Percentiles rank a stretch among this genome's conserved stretches.
Evolutionary conservation across 768 basidiomycete genomes (phyloP).

Genomic region (Dacryopinax primogenitus): DNA sequence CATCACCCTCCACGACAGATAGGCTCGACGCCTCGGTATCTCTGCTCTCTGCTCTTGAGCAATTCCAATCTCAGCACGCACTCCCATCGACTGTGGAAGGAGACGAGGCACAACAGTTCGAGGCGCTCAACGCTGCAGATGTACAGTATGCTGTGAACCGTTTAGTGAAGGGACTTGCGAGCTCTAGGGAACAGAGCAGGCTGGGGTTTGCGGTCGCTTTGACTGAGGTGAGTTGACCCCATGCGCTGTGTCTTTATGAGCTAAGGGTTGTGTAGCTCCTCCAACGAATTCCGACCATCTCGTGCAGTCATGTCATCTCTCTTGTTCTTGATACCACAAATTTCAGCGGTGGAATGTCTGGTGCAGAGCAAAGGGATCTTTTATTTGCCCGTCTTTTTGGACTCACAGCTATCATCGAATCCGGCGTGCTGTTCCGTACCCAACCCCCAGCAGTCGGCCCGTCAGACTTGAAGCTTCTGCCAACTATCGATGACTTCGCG

Average conservation of each 20-base stretch:
- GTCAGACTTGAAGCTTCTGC: slow-evolving; percentile 22
- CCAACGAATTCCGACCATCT: slow-evolving; percentile 61
- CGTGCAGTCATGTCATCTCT: slow-evolving; percentile 61
- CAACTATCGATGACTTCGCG: slow-evolving; percentile 44
- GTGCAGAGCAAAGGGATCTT: slow-evolving; percentile 85
- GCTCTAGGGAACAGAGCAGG: slow-evolving; percentile 83
- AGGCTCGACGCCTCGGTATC: slow-evolving; percentile 77
- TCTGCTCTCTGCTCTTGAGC: slow-evolving; percentile 65
- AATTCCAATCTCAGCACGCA: slow-evolving; percentile 55
- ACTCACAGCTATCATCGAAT: slow-evolving; percentile 69
- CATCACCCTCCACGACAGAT: slow-evolving; percentile 64
- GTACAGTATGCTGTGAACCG: slow-evolving; percentile 84
- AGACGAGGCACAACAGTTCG: slow-evolving; percentile 26
- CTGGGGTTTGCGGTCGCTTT: slow-evolving; percentile 92
- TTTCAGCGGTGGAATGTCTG: slow-evolving; percentile 60
- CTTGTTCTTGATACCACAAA: slow-evolving; percentile 62
- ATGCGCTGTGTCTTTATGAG: slow-evolving; percentile 10
- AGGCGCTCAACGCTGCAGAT: slow-evolving; percentile 70
- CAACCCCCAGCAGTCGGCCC: slow-evolving; percentile 25
- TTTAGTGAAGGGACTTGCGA: slow-evolving; percentile 76
- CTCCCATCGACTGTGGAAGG: slow-evolving; percentile 24
- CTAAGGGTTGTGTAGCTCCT: slow-evolving; percentile 44
- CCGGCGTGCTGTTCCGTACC: slow-evolving; percentile 60
- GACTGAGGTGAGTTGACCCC: slow-evolving; percentile 58
- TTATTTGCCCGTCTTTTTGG: slow-evolving; percentile 90